phyloP scores from a whole-genome alignment of 139 green algal species.

The Dunaliella sp. region DNA sequence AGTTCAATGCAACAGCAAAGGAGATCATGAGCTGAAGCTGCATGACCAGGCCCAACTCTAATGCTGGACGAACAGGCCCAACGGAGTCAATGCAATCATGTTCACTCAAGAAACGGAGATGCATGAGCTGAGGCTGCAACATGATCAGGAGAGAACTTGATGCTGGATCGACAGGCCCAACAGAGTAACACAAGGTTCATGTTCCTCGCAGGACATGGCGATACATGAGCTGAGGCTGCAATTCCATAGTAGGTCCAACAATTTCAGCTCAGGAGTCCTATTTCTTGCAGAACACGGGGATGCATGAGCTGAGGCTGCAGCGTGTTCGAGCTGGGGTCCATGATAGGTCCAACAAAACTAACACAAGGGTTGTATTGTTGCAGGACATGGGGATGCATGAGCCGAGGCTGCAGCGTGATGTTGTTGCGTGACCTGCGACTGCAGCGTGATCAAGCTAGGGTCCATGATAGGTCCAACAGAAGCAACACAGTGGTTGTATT shows the following conservation, averaged over 20 bases:
- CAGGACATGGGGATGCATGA: slow-evolving; percentile 39
- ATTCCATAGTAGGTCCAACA: no score
- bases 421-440: no score
- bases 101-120: slow-evolving; percentile 24
- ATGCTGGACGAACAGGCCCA: no score
- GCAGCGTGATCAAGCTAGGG: slow-evolving; percentile 49
- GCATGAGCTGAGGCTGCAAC: slow-evolving; percentile 46
- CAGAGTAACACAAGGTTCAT: no score
- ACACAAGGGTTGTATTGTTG: no score
- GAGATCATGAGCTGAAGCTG: slow-evolving; percentile 48
- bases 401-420: slow-evolving; percentile 39
- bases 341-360: no score
- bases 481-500: no score
- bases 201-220: slow-evolving; percentile 21
- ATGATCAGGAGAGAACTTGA: slow-evolving; percentile 48
- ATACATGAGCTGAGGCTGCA: slow-evolving; percentile 45
- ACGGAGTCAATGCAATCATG: no score
- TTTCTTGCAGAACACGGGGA: slow-evolving; percentile 25
- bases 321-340: slow-evolving; percentile 60
- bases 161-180: no score
- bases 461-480: no score
- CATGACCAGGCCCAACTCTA: slow-evolving; percentile 51
- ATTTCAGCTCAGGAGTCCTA: no score
- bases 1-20: no score
- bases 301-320: slow-evolving; percentile 52